phyloP scores from a whole-genome alignment of 768 basidiomycete species.

The Agrocybe praecox region DNA sequence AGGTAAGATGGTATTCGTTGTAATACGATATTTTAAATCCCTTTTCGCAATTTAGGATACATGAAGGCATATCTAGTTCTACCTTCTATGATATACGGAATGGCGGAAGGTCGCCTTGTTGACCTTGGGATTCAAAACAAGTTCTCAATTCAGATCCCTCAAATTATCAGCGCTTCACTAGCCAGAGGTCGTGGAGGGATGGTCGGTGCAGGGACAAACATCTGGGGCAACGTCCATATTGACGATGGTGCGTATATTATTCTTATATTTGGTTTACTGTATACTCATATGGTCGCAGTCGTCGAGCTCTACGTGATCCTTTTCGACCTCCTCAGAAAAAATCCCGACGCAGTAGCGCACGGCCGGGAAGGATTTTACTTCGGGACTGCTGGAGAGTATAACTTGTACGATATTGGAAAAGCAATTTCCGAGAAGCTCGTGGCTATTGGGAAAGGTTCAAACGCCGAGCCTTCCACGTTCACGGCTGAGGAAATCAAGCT shows the following conservation, averaged over 20 bases:
- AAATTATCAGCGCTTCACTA: slow-evolving; percentile 46
- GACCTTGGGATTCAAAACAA: slow-evolving; percentile 54
- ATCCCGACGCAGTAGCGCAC: slow-evolving; percentile 33
- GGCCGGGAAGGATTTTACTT: slow-evolving; percentile 59
- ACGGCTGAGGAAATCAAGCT: slow-evolving; percentile 46
- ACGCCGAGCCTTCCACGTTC: slow-evolving; percentile 46
- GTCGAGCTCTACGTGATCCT: slow-evolving; percentile 44
- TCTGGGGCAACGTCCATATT: slow-evolving; percentile 59
- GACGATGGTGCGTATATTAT: slow-evolving; percentile 41
- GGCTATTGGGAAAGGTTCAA: slow-evolving; percentile 35
- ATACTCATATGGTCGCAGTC: slow-evolving; percentile 26
- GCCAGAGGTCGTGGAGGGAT: slow-evolving; percentile 51
- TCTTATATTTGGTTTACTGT: background rate
- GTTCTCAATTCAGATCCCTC: slow-evolving; percentile 52
- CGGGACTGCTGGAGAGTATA: slow-evolving; percentile 50
- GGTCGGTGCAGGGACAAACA: slow-evolving; percentile 55
- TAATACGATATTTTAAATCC: no score
- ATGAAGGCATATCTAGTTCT: slow-evolving; percentile 49
- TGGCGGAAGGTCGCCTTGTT: slow-evolving; percentile 47
- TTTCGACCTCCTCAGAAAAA: slow-evolving; percentile 36
- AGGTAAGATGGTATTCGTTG: no score
- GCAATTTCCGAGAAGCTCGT: slow-evolving; percentile 39
- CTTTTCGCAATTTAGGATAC: slow-evolving; percentile 35
- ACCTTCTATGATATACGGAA: slow-evolving; percentile 60
- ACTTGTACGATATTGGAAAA: slow-evolving; percentile 40